phyloP scores from a whole-genome alignment of 441 rosid genomes.

The Arabidopsis hybrid region DNA sequence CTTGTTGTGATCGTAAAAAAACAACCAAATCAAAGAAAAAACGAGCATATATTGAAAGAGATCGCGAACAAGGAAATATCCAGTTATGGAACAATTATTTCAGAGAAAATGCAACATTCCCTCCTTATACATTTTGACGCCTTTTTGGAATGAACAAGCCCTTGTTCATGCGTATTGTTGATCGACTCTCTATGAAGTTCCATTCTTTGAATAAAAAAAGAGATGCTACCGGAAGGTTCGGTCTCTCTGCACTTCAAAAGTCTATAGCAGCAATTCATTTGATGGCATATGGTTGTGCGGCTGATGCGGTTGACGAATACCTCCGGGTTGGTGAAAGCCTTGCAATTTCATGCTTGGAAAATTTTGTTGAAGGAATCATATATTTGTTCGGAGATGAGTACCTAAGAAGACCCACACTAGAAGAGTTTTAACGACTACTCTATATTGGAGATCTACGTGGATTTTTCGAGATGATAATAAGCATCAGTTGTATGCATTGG shows the following conservation, averaged over 20 bases:
- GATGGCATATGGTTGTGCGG: neutral
- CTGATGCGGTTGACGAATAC: neutral
- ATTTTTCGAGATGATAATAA: neutral
- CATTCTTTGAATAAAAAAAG: neutral
- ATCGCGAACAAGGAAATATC: no score
- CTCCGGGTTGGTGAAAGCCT: neutral
- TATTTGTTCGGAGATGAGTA: neutral
- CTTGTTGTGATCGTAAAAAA: no score
- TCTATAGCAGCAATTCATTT: neutral
- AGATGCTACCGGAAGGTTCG: neutral
- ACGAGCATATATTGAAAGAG: no score
- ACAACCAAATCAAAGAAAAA: no score
- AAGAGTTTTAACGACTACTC: neutral
- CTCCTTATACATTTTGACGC: neutral
- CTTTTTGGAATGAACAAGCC: neutral
- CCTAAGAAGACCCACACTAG: neutral
- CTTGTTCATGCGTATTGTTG: neutral
- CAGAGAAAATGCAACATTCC: no score
- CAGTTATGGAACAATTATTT: no score
- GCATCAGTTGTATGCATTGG: no score
- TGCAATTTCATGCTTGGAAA: neutral
- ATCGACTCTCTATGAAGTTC: neutral
- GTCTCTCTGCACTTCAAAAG: neutral
- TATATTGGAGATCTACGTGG: neutral
- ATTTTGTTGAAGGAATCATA: slow-evolving; percentile 8